Base-by-base conservation (phyloP, 164 flowering plant species). In the Magnolia sinica region DNA sequence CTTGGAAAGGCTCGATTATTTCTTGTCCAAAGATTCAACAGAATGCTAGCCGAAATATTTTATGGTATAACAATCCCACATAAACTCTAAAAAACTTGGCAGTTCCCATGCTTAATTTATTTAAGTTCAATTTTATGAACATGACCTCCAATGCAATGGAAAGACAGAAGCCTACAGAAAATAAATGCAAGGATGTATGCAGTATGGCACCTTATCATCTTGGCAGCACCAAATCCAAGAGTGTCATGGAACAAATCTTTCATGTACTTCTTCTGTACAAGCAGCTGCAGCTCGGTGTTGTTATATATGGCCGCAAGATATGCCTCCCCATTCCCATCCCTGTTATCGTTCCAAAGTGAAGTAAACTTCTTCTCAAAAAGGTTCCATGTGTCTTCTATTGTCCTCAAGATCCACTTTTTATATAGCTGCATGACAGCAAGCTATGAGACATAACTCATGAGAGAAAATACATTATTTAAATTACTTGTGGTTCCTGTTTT, bases 191-290 rank as follows among this genome's bases (percentile, higher is more conserved):
- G 2, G 27, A 68, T 24, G 9, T 29, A 29, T 10, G n/a, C 22
- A 24, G 68, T 9, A n/a, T 59, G 81, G 82, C 73, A 96, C 99
- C 99, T 90, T 79, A 94, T 96, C 97, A 96, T 96, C 86, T 96
- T 94, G 68, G 98, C 97, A 77, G 97, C 88, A 80, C 96, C 98
- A 88, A 96, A 96, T 72, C 99, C 99, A 76, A 96, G 95, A 63
- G 91, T 80, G 79, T 94, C 99, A 78, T 94, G 96, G 76, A 96
- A 87, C 82, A 96, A 79, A 45, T 90, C 91, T 69, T 73, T 77
- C 88, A 93, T 82, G 77, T 76, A 96, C 77, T 86, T 88, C 74
- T 83, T 79, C 70, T 90, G 92, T 7, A 83, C 86, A 29, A 84
- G 84, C 76, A 73, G 81, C 79, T 72, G 88, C 80, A 96, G 82